phyloP scores from a whole-genome alignment of 306 rosid genomes.

The Chamaecrista fasciculata region DNA sequence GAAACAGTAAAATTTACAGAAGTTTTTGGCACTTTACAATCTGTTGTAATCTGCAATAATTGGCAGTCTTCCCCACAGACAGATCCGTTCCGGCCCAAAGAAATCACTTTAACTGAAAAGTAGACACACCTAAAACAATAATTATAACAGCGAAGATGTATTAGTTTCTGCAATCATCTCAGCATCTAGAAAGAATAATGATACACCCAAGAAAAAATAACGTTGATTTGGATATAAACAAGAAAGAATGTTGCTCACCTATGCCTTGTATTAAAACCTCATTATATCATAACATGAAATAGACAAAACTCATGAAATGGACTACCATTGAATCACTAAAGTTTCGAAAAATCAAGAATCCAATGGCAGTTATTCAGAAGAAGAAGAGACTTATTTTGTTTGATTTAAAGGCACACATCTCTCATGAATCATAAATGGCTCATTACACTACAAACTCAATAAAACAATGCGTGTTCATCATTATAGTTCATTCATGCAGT shows the following conservation, averaged over 20 bases:
- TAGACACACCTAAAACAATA: slow-evolving; percentile 31
- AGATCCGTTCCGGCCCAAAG: slow-evolving; percentile 27
- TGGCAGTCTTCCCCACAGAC: slow-evolving; percentile 38
- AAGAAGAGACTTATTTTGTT: neutral
- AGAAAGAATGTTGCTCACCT: neutral
- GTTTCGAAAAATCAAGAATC: neutral
- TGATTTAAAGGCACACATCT: neutral
- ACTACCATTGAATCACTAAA: neutral
- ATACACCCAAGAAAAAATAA: no score
- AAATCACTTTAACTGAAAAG: slow-evolving; percentile 32
- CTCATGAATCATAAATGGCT: neutral
- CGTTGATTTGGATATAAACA: no score
- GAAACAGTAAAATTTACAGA: slow-evolving; percentile 42
- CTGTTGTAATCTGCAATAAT: slow-evolving; percentile 32
- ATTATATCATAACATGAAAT: neutral
- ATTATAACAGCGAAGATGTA: slow-evolving; percentile 30
- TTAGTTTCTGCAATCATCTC: slow-evolving; percentile 27
- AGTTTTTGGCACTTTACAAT: slow-evolving; percentile 41
- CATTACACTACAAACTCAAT: neutral
- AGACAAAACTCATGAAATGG: neutral
- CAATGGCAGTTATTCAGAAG: neutral
- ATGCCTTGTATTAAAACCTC: neutral
- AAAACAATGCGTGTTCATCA: neutral
- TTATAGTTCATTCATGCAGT: neutral
- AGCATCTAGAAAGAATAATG: slow-evolving; percentile 18